Evolutionary conservation across 2,329 filamentous ascomycete genomes (phyloP).

Genomic region (Diaporthe helianthi): DNA sequence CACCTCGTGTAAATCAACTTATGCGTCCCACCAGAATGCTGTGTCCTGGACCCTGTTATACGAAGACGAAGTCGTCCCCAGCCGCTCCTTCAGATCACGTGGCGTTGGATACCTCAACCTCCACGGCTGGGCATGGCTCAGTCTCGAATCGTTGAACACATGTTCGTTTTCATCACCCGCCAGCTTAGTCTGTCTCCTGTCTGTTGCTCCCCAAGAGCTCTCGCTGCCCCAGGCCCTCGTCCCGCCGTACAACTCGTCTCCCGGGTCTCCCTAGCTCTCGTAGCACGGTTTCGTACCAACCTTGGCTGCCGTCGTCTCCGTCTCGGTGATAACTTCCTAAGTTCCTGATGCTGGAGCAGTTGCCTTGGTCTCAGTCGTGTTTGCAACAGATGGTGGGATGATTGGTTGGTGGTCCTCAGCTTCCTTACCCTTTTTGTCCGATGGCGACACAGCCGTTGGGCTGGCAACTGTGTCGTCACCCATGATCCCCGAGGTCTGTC

Average conservation of each 20-base stretch:
- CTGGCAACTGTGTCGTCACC: conserved; percentile 43
- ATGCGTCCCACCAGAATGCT: conserved; percentile 29
- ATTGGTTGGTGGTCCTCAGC: conserved; percentile 7
- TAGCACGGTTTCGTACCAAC: neutral
- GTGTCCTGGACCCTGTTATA: conserved; percentile 17
- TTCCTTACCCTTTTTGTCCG: conserved; percentile 35
- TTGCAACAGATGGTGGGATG: conserved; percentile 31
- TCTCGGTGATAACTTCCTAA: conserved; percentile 29
- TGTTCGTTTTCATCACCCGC: neutral
- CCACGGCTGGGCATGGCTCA: conserved; percentile 33
- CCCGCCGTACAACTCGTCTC: conserved; percentile 30
- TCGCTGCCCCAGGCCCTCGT: conserved; percentile 25
- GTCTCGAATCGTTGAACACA: conserved; percentile 25
- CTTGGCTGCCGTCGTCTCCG: conserved; percentile 10
- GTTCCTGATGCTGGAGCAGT: conserved; percentile 30
- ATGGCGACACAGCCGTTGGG: conserved; percentile 43
- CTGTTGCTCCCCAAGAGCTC: neutral
- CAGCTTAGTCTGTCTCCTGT: neutral
- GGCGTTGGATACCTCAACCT: conserved; percentile 34
- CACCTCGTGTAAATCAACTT: neutral
- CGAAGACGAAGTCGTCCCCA: conserved; percentile 3
- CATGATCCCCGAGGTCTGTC: conserved; percentile 57
- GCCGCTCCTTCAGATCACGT: conserved; percentile 29
- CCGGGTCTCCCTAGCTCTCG: conserved; percentile 15
- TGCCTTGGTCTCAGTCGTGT: conserved; percentile 22